Conservation (phyloP, 139 green algal species). For the Asterochloris sp. region DNA sequence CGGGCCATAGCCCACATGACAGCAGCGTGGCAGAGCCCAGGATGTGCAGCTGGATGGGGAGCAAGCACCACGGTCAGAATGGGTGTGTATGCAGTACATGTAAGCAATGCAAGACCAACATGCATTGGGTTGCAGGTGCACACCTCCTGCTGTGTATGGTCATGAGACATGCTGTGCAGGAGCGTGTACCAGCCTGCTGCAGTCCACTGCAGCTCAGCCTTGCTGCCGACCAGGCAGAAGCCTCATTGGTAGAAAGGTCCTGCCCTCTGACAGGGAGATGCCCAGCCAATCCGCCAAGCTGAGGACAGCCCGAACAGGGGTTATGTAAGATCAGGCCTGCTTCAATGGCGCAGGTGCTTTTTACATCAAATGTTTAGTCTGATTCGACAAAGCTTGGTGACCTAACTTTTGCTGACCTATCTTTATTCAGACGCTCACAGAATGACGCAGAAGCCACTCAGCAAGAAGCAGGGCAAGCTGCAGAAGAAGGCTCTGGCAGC, state of each 20-base stretch:
- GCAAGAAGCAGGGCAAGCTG: too few relatives aligned
- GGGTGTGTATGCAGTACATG: conserved; percentile 3
- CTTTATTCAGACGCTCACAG: too few relatives aligned
- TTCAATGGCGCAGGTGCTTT: conserved; percentile 39
- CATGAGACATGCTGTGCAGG: background rate
- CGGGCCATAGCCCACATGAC: background rate
- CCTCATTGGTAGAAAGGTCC: conserved; percentile 42
- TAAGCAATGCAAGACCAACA: background rate
- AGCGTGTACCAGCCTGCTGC: background rate
- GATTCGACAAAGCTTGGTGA: background rate
- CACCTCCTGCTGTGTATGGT: background rate
- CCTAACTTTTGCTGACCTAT: too few relatives aligned
- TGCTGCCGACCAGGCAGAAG: background rate
- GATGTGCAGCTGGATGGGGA: background rate
- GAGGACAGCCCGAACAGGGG: conserved; percentile 55
- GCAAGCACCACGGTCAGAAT: background rate
- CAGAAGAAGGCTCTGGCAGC: too few relatives aligned
- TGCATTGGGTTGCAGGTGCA: background rate
- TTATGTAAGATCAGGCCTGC: conserved; percentile 65
- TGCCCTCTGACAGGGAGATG: conserved; percentile 47
- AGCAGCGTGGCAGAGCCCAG: background rate
- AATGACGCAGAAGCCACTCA: too few relatives aligned
- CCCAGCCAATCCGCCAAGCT: conserved; percentile 60
- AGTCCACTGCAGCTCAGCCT: background rate
- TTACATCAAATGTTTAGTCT: too few relatives aligned